Percentiles rank a stretch among this genome's conserved stretches.
Conservation (phyloP, 139 green algal species). For the Zygnema circumcarinatum region DNA sequence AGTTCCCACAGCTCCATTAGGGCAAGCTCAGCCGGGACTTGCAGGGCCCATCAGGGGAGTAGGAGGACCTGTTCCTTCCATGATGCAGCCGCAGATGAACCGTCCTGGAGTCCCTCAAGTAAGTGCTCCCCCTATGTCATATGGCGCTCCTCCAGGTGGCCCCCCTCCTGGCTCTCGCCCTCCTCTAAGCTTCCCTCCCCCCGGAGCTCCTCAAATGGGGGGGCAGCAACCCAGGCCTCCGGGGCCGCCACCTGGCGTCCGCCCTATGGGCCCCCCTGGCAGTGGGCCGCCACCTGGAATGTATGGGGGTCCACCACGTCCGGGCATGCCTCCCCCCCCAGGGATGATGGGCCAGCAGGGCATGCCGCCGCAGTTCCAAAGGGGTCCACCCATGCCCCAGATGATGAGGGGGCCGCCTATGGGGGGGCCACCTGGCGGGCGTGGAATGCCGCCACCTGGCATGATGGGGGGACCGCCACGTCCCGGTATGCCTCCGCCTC, state of each 20-base stretch:
- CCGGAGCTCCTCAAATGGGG: constrained; percentile 10
- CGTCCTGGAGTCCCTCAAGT: constrained; percentile 18
- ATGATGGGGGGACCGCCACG: constrained; percentile 46
- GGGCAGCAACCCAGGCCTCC: constrained; percentile 13
- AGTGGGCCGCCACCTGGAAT: constrained; percentile 44
- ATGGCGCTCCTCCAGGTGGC: constrained; percentile 21
- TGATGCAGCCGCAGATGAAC: constrained; percentile 83
- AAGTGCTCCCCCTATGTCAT: constrained; percentile 33
- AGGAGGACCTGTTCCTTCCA: constrained; percentile 83
- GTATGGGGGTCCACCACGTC: constrained; percentile 51
- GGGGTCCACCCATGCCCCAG: background rate
- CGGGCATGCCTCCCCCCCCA: constrained; percentile 55
- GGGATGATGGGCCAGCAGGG: constrained; percentile 16
- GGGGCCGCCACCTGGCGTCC: constrained; percentile 67
- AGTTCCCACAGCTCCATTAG: constrained; percentile 44
- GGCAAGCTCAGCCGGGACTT: constrained; percentile 71
- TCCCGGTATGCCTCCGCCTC: constrained; percentile 46
- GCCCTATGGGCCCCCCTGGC: constrained; percentile 34
- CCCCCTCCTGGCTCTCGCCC: constrained; percentile 23
- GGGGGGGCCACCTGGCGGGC: background rate
- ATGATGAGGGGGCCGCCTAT: constrained; percentile 12
- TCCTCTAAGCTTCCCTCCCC: constrained; percentile 45
- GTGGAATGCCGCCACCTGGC: constrained; percentile 47
- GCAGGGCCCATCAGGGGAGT: constrained; percentile 85
- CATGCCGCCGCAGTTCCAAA: constrained; percentile 4